These are phyloP conservation scores for Marsdenia floribunda DNA, from an alignment of 257 asterid genomes.

Conservation along the genomic window DNA sequence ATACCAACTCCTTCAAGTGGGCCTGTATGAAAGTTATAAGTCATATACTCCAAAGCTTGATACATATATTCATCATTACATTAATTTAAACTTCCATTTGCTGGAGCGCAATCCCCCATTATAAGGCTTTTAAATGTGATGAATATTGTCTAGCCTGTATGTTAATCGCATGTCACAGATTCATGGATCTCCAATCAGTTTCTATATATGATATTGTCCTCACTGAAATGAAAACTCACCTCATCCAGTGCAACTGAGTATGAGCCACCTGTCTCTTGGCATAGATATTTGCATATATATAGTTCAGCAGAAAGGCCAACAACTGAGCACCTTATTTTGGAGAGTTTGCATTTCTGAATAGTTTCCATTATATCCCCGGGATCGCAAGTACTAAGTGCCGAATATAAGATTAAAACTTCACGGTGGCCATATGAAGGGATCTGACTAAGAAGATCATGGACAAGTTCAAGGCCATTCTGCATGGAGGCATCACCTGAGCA, in stretches of 20 bases:
- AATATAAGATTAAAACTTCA: conserved; percentile 83
- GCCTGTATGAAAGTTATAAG: conserved; percentile 34
- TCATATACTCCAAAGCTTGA: not conserved
- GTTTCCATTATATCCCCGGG: conserved; percentile 88
- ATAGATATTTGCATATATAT: conserved; percentile 79
- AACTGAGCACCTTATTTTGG: conserved; percentile 85
- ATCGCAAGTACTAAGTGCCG: conserved; percentile 90
- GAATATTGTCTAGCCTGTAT: not conserved
- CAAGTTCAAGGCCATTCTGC: conserved; percentile 90
- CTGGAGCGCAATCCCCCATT: not conserved
- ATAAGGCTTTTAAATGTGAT: not conserved
- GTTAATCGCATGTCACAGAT: not conserved
- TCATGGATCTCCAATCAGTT: not conserved
- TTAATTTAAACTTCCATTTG: not conserved
- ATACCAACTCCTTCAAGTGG: conserved; percentile 76
- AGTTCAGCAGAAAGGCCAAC: conserved; percentile 90
- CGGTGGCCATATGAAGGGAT: conserved; percentile 94
- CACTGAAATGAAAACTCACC: conserved; percentile 41
- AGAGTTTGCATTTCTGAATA: conserved; percentile 70
- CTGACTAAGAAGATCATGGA: conserved; percentile 64
- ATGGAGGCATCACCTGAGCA: conserved; percentile 94
- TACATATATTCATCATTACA: not conserved
- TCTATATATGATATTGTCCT: not conserved
- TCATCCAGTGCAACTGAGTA: conserved; percentile 81
- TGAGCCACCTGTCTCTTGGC: conserved; percentile 94